Conservation (phyloP, 1,139 yeast species). For the Sugiyamaella pinicola region DNA sequence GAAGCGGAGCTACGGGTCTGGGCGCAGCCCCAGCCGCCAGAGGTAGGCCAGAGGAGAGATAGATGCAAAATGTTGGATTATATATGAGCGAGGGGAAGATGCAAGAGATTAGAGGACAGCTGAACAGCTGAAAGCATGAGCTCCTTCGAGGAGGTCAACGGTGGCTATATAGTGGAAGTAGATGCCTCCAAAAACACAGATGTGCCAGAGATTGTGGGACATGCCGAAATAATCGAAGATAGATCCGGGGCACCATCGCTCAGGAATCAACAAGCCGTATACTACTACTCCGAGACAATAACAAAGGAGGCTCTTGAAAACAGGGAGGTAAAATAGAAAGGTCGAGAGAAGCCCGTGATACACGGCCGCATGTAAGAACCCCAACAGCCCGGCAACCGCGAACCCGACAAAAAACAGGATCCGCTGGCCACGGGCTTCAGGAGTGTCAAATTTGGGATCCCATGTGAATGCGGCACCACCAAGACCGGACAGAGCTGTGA, state of each 20-base stretch:
- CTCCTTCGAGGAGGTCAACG: conserved; percentile 61
- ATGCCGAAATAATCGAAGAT: conserved; percentile 71
- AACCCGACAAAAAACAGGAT: conserved; percentile 82
- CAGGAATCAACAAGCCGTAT: conserved; percentile 88
- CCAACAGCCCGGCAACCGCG: conserved; percentile 71
- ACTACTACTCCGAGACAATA: conserved; percentile 82
- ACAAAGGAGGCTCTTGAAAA: conserved; percentile 67
- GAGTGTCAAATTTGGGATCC: conserved; percentile 86
- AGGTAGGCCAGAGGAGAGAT: neutral
- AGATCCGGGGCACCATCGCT: conserved; percentile 62
- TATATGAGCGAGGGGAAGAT: conserved; percentile 4
- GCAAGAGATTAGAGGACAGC: conserved; percentile 3
- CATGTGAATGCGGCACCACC: conserved; percentile 81
- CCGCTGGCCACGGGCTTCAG: conserved; percentile 78
- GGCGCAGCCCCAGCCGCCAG: conserved; percentile 9
- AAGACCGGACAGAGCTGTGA: conserved; percentile 67
- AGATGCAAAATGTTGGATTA: neutral
- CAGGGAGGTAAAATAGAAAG: conserved; percentile 59
- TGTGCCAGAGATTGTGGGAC: conserved; percentile 96
- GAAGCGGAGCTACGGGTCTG: conserved; percentile 6
- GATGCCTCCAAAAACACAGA: conserved; percentile 84
- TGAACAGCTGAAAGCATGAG: conserved; percentile 36
- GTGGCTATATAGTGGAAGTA: conserved; percentile 82
- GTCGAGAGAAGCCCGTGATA: conserved; percentile 61
- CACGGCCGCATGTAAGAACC: conserved; percentile 59